Base-by-base conservation (phyloP, 2,329 filamentous ascomycete genomes). In the Ampelomyces quisqualis region DNA sequence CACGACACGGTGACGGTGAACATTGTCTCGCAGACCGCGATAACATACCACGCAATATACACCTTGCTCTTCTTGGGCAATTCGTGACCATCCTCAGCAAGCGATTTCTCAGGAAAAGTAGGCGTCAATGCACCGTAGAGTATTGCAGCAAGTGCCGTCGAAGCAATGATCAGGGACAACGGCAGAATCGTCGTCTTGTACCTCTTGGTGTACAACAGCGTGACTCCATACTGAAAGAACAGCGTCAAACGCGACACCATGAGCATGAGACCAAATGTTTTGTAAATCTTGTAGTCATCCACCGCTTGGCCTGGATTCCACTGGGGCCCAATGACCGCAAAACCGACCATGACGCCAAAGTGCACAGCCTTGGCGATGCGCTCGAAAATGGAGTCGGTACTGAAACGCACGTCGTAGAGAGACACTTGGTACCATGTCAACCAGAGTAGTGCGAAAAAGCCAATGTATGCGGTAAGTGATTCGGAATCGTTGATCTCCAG, bases 361-460 rank as follows among this genome's bases (percentile, higher is more conserved):
- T 85, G 81, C 2, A 79, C 49, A 2, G 75, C 78, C 55, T 82
- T 79, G 46, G 76, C 77, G 19, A 73, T 51, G 21, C 82, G 76
- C 50, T 84, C 79, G 53, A 85, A 82, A 22, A 85, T 70, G 26
- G 77, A 81, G 61, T 86, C 82, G 17, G 78, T 73, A 1, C 79
- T 76, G 58, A 84, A 86, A 0, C 82, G 80, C 23, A 85, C 77
- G 62, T 86, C 83, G 60, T 81, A 84, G 1, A 85, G 67, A 6
- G 77, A 76, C 17, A 81, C 77, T 44, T 82, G 72, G 23, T 84
- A 74, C 83, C 83, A 86, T n/a, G 79, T 84, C 43, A 83, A 77
- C 82, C 82, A 86, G 5, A 85, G 69, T 13, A 85, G 70, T 15
- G 77, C 65, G 55, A 81, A 74, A 59, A 77, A 79, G 28, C 78